Conservation (phyloP, 1,284 basidiomycete species). For the Irpex rosettiformis region DNA sequence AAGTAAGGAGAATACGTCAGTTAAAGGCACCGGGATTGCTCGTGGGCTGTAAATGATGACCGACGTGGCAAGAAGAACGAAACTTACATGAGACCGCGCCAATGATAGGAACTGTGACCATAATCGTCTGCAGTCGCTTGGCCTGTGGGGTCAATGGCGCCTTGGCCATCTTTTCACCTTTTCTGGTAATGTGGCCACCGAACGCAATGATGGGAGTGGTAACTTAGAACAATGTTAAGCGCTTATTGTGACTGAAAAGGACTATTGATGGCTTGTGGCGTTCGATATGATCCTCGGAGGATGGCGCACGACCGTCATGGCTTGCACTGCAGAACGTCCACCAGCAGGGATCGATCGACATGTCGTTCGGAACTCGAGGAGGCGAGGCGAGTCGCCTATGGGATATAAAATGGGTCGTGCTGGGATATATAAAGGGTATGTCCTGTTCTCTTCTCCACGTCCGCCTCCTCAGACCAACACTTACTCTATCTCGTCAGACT, state of each 20-base stretch:
- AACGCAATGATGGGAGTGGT: not conserved
- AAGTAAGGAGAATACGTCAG: conserved; percentile 7
- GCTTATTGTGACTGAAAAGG: not conserved
- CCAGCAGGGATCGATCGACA: too few relatives aligned
- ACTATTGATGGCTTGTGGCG: not conserved
- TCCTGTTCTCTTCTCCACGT: too few relatives aligned
- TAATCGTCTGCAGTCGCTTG: conserved; percentile 53
- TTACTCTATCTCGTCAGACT: too few relatives aligned
- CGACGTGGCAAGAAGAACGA: conserved; percentile 8
- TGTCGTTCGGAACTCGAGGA: too few relatives aligned
- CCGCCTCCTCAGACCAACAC: too few relatives aligned
- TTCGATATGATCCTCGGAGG: not conserved
- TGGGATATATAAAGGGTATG: too few relatives aligned
- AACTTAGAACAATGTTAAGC: not conserved
- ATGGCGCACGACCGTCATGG: not conserved
- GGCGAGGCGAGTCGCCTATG: too few relatives aligned
- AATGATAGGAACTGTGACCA: conserved; percentile 59
- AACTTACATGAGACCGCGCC: conserved; percentile 51
- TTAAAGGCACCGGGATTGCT: too few relatives aligned
- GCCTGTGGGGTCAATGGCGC: conserved; percentile 39
- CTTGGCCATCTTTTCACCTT: conserved; percentile 3
- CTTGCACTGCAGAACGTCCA: not conserved
- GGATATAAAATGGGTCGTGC: too few relatives aligned
- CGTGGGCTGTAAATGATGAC: too few relatives aligned
- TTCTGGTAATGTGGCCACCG: not conserved